Evolutionary conservation across 371 early-diverging fungal species (phyloP), one percentile per base, ranked within the genome.

Genomic region (Apophysomyces elegans): DNA sequence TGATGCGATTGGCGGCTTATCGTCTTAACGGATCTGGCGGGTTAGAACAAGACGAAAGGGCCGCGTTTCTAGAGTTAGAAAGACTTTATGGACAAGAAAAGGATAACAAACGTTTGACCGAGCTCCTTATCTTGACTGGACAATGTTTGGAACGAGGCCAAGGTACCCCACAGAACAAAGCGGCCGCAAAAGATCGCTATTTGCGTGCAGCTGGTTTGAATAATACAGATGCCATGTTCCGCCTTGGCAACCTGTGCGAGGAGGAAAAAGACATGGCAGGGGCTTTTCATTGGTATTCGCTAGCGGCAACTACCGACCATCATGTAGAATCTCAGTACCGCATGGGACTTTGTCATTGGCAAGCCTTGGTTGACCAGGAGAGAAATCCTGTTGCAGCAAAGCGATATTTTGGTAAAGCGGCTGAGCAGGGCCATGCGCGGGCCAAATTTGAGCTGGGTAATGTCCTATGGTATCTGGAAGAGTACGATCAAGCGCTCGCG

Each of bases 321-420:
- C 69, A 73, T 45, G 32, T 43, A 3, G 72, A 69, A 21, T 69
- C 80, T 13, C 70, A 68, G 37, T 80, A 72, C 32, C 72, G 71
- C 13, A 45, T 77, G 5, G 77, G 80, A 4, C 38, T 77, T 5
- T 75, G 59, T 62, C 80, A 80, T 47, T 37, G 65, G 26, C 43
- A 73, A 14, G 77, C 77, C 4, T 58, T 62, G 13, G 74, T 64
- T 38, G 67, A 64, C 6, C 63, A 75, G 5, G 73, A 77, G 4
- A 37, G 13, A 16, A 77, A 75, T 41, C 44, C 68, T 0, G 50
- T 58, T 1, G 80, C 62, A 1, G 77, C 80, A 5, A 69, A 70
- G 37, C 69, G 56, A 37, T 75, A 80, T 37, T 69, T 80, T 37
- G 44, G 58, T 5, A 71, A 73, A 50, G 79, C 81, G 2, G 64